Evolutionary conservation across 352 stramenopile genomes (phyloP), one percentile per base, ranked within the genome.

Genomic region (Chloridella minuta): DNA sequence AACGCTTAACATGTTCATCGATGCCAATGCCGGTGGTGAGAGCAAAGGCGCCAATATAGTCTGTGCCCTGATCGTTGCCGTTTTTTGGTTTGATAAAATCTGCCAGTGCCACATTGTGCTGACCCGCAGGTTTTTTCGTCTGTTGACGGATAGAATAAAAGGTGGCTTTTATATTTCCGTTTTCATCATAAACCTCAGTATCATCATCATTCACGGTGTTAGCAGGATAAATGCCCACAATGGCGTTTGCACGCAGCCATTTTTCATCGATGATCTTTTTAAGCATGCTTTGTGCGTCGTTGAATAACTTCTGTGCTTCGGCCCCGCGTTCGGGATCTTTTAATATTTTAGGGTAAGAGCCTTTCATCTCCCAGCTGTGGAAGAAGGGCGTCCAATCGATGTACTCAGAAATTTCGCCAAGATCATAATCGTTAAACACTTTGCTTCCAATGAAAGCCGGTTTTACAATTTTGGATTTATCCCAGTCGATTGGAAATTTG

Each of bases 341-440:
- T 89, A 98, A 98, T 87, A 98, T 98, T 90, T 98, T 97, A 2
- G 95, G 95, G 89, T 98, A 98, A 21, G 94, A 94, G 89, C 95
- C 92, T 89, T 98, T 98, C 23, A 22, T 95, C 95, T 86, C 95
- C 91, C 51, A 98, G 90, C 88, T 98, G 94, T 98, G 94, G 91
- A 98, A 98, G 90, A 98, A 98, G 16, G 95, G 95, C 88, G 97
- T 98, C 95, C 95, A 98, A 89, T 98, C 95, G 87, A 98, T 98
- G 86, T 92, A 89, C 85, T 96, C 92, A 51, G 97, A 91, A 0
- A 97, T 89, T 80, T 91, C 92, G 2, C 24, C 83, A 49, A 89
- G 27, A 18, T 86, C 0, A 21, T 23, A 52, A 66, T 87, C 85
- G 4, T 87, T 10, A 16, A 87, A 2, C 28, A 24, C 23, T 21